Conservation (phyloP, 139 green algal species). For the Chlamydomonas eustigma region DNA sequence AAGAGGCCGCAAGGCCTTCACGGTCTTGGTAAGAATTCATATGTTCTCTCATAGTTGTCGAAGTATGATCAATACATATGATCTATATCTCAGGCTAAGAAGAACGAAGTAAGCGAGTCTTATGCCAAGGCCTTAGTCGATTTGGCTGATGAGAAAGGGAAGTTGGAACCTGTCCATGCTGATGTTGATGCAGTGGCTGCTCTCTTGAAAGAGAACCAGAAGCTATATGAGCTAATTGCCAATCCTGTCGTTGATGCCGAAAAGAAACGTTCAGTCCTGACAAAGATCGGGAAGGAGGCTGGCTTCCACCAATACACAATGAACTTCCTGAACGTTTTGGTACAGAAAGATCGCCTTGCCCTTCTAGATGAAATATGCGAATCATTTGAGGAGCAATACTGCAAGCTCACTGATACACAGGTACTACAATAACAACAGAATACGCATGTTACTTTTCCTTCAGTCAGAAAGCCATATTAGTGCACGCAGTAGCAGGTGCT, state of each 20-base stretch:
- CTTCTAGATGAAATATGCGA: slow-evolving; percentile 81
- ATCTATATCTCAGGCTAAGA: slow-evolving; percentile 4
- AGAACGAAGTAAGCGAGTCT: slow-evolving; percentile 51
- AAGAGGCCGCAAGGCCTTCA: neutral
- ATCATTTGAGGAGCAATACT: slow-evolving; percentile 94
- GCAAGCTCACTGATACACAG: slow-evolving; percentile 93
- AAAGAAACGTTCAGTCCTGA: slow-evolving; percentile 89
- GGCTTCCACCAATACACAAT: slow-evolving; percentile 68
- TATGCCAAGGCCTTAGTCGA: slow-evolving; percentile 96
- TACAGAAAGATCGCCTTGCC: slow-evolving; percentile 85
- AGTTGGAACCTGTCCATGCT: slow-evolving; percentile 82
- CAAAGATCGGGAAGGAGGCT: slow-evolving; percentile 77
- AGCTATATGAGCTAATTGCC: slow-evolving; percentile 72
- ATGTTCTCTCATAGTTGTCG: too few relatives aligned
- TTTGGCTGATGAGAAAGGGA: slow-evolving; percentile 74
- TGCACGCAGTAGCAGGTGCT: too few relatives aligned
- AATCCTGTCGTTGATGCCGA: slow-evolving; percentile 78
- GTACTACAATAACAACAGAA: slow-evolving; percentile 48
- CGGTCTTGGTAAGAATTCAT: neutral
- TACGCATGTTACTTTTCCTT: too few relatives aligned
- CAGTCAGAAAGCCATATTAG: too few relatives aligned
- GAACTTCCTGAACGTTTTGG: slow-evolving; percentile 96
- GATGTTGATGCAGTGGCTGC: slow-evolving; percentile 67
- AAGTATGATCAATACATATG: neutral
- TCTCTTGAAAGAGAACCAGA: slow-evolving; percentile 64